Base-by-base conservation (phyloP, 1,284 basidiomycete species). In the Trichosporon asahii region DNA sequence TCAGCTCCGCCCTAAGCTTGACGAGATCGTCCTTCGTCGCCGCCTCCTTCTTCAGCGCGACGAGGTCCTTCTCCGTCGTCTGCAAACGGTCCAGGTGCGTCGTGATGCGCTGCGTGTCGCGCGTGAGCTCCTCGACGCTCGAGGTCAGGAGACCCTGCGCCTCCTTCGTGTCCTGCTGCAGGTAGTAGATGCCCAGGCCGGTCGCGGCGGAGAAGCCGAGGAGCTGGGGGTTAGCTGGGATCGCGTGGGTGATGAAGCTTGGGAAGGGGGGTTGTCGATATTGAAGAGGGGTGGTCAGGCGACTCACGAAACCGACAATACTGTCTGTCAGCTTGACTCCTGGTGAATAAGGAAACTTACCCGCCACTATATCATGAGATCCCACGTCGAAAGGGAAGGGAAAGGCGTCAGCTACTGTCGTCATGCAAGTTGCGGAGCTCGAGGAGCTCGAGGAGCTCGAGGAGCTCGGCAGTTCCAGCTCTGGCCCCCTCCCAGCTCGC, bases 111-210 rank as follows among this genome's bases (percentile, higher is more conserved):
- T 90, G 89, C 0, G 94, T 95, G 79, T 90, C 93, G 49, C 87
- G 84, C 81, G 93, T 91, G 64, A 97, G 85, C 78, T 95, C 92
- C 77, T 94, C 90, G 23, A 96, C 91, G 77, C 91, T 93, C 21
- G 90, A 88, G 79, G 95, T 90, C 70, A 96, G 85, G 31, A 91
- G 88, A 29, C 90, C 90, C 5, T 91, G 92, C 8, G 94, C 93
- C 66, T 88, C 85, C 82, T 94, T 93, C 84, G 94, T 95, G 84
- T 96, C 94, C 75, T 95, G 91, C 66, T 95, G 85, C 29, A 97
- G 85, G 79, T 93, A 90, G 81, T 94, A 95, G 64, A 93, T 90
- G 63, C 93, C 93, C 77, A 91, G 89, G 0, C 68, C 69, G 27
- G 70, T 69, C 1, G 73, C 69, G 21, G 70, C 70, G 37, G 73